Conservation (phyloP, 1,284 basidiomycete genomes). For the Puccinia polysora region DNA sequence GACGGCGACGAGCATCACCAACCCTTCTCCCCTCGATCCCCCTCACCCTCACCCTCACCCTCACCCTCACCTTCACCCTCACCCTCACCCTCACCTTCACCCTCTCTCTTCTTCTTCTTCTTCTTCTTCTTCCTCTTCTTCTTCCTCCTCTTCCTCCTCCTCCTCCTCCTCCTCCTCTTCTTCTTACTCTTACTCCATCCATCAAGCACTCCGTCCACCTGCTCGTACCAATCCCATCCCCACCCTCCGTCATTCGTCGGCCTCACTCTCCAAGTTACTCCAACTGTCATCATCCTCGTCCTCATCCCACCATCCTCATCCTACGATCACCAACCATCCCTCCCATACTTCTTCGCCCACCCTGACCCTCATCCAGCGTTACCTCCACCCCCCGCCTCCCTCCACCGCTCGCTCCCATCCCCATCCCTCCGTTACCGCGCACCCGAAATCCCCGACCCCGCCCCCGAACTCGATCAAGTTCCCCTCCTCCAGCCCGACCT, state of each 20-base stretch:
- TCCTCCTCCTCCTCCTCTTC: neutral
- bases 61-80: too few relatives aligned
- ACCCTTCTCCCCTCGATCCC: too few relatives aligned
- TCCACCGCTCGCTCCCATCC: neutral
- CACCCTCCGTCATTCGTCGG: neutral
- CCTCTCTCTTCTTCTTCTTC: too few relatives aligned
- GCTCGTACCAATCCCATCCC: neutral
- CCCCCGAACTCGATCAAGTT: neutral
- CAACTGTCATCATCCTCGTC: too few relatives aligned
- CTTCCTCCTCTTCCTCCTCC: neutral
- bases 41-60: too few relatives aligned
- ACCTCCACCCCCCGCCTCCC: neutral
- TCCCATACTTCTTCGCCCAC: neutral
- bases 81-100: too few relatives aligned
- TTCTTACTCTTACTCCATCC: neutral
- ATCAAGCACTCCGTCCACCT: neutral
- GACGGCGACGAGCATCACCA: too few relatives aligned
- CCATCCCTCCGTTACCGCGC: neutral
- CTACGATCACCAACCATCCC: neutral
- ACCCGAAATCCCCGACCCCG: neutral
- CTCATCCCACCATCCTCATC: neutral
- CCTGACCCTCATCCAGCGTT: neutral
- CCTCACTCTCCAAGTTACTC: neutral
- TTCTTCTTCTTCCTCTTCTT: too few relatives aligned
- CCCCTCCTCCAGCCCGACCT: neutral